A percentile compares a stretch with the other conserved stretches of the same genome.
These are phyloP conservation scores for Hypoxylon rubiginosum DNA, from an alignment of 2,329 filamentous ascomycete genomes.

Conservation along the genomic window DNA sequence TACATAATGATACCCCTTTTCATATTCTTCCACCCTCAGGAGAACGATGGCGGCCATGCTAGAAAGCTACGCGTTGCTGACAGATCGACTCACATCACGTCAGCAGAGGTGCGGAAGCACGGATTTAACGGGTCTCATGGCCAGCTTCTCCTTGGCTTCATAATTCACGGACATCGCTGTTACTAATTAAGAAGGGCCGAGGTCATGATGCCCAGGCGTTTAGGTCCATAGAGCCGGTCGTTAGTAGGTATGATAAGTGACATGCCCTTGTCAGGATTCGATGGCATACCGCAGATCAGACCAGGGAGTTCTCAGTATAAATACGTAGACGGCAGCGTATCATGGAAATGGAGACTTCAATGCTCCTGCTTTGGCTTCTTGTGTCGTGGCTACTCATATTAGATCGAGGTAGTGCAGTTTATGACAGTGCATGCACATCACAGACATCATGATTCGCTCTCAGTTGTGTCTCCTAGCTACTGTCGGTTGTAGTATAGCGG, in stretches of 20 bases:
- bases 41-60: neutral
- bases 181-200: neutral
- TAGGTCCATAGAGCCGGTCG: neutral
- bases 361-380: neutral
- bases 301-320: neutral
- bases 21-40: neutral
- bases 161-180: slow-evolving; percentile 1
- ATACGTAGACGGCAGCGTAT: neutral
- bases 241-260: neutral
- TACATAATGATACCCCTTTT: neutral
- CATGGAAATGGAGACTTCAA: neutral
- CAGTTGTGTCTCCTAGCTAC: slow-evolving; percentile 11
- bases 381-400: neutral
- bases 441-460: slow-evolving; percentile 13
- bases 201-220: neutral
- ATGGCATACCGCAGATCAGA: neutral
- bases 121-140: neutral
- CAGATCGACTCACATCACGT: slow-evolving; percentile 4
- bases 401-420: too few species aligned
- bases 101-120: slow-evolving; percentile 9
- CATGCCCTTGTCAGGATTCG: neutral
- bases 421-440: neutral
- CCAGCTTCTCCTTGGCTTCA: neutral
- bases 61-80: slow-evolving; percentile 8
- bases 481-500: slow-evolving; percentile 13